A percentile compares a stretch with the other conserved stretches of the same genome.
Conservation (phyloP, 306 rosid genomes). For the Vachellia pachyceras region DNA sequence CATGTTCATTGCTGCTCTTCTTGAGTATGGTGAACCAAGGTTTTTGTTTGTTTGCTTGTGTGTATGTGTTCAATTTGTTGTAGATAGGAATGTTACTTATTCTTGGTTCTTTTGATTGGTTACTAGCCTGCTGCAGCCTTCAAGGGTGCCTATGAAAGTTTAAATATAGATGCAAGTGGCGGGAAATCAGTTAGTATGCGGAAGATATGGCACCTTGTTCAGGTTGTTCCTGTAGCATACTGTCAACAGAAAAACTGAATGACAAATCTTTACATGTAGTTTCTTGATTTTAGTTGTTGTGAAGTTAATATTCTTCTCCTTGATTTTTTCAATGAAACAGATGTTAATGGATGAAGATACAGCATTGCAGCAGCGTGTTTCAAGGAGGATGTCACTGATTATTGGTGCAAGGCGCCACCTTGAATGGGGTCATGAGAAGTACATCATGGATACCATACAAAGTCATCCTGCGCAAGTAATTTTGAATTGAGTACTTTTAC, state of each 20-base stretch:
- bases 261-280: slow-evolving; percentile 21
- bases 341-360: slow-evolving; percentile 76
- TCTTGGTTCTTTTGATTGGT: slow-evolving; percentile 26
- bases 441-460: slow-evolving; percentile 91
- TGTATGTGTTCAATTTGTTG: slow-evolving; percentile 2
- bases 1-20: neutral
- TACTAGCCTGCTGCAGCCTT: slow-evolving; percentile 80
- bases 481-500: slow-evolving; percentile 26
- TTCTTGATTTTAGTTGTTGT: slow-evolving; percentile 32
- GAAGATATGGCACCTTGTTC: slow-evolving; percentile 98
- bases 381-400: slow-evolving; percentile 79
- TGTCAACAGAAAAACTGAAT: slow-evolving; percentile 27
- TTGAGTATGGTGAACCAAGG: neutral
- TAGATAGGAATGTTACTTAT: slow-evolving; percentile 15
- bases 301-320: slow-evolving; percentile 37
- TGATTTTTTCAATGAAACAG: slow-evolving; percentile 53
- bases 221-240: slow-evolving; percentile 56
- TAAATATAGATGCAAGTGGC: slow-evolving; percentile 74
- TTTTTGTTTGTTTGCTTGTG: neutral
- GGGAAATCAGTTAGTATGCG: slow-evolving; percentile 93
- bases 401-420: slow-evolving; percentile 96
- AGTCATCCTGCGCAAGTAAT: slow-evolving; percentile 96
- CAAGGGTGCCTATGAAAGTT: slow-evolving; percentile 84
- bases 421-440: slow-evolving; percentile 95
- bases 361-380: slow-evolving; percentile 56